A percentile compares a stretch with the other conserved stretches of the same genome.
Conservation (phyloP, 176 grass and related monocot genomes). For the Saccharum spontaneum region DNA sequence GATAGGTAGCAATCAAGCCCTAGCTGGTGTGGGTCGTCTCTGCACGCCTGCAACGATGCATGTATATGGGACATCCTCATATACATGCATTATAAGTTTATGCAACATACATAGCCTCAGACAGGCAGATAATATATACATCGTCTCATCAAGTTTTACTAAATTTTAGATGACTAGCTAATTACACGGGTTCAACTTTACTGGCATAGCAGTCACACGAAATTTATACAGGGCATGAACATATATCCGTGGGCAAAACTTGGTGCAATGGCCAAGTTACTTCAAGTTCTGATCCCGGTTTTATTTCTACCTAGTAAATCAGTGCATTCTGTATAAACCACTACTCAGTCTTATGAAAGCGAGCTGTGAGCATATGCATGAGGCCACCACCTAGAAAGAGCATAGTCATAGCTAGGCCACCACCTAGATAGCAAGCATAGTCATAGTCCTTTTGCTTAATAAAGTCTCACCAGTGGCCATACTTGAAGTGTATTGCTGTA, state of each 20-base stretch:
- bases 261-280: neutral
- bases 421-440: neutral
- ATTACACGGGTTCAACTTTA: neutral
- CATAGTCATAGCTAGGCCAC: no score
- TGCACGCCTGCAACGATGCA: neutral
- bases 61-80: no score
- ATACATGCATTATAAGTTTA: neutral
- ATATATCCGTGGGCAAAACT: neutral
- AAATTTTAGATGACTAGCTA: neutral
- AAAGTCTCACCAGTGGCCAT: neutral
- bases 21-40: no score
- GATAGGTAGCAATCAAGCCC: no score
- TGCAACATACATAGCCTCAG: neutral
- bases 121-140: no score
- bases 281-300: neutral
- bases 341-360: neutral
- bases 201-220: no score
- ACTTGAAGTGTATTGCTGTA: neutral
- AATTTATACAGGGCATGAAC: neutral
- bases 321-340: neutral
- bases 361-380: neutral
- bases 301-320: neutral
- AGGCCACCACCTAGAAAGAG: neutral
- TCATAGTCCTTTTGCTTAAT: neutral
- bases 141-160: neutral